Evolutionary conservation across 2,329 filamentous ascomycete genomes (phyloP).

Genomic region (Trichophyton benhamiae): DNA sequence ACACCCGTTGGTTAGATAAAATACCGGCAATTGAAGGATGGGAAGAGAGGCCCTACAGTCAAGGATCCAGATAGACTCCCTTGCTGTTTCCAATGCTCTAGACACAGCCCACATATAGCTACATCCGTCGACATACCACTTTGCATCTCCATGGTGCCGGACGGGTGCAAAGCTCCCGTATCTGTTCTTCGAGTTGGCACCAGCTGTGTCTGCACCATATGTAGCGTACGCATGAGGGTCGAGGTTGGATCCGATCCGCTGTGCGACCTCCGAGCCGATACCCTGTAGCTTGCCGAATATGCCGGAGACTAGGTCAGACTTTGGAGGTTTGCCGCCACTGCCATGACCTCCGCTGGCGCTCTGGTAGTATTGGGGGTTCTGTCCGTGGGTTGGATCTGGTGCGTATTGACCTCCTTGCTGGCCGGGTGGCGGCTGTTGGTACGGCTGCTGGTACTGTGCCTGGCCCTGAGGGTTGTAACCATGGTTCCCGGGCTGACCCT

Average conservation of each 20-base stretch:
- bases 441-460: background rate
- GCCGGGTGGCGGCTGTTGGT: slow-evolving; percentile 4
- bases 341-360: slow-evolving; percentile 7
- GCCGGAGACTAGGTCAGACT: slow-evolving; percentile 31
- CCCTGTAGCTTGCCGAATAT: slow-evolving; percentile 46
- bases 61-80: slow-evolving; percentile 86
- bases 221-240: slow-evolving; percentile 39
- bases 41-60: slow-evolving; percentile 55
- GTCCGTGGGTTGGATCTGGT: slow-evolving; percentile 17
- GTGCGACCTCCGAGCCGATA: slow-evolving; percentile 40
- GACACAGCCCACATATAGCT: slow-evolving; percentile 96
- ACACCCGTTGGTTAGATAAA: slow-evolving; percentile 27
- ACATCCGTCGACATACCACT: slow-evolving; percentile 94
- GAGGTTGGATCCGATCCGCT: slow-evolving; percentile 36
- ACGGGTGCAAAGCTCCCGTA: slow-evolving; percentile 88
- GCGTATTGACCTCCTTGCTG: slow-evolving; percentile 9
- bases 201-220: slow-evolving; percentile 29
- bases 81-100: slow-evolving; percentile 73
- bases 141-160: slow-evolving; percentile 70
- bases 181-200: slow-evolving; percentile 59
- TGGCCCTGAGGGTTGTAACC: slow-evolving; percentile 6
- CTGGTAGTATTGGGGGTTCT: slow-evolving; percentile 19
- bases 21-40: slow-evolving; percentile 49
- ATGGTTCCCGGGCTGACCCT: slow-evolving; percentile 12
- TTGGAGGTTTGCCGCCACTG: slow-evolving; percentile 23